phyloP scores from a whole-genome alignment of 768 basidiomycete genomes.

The Calocybe indica region DNA sequence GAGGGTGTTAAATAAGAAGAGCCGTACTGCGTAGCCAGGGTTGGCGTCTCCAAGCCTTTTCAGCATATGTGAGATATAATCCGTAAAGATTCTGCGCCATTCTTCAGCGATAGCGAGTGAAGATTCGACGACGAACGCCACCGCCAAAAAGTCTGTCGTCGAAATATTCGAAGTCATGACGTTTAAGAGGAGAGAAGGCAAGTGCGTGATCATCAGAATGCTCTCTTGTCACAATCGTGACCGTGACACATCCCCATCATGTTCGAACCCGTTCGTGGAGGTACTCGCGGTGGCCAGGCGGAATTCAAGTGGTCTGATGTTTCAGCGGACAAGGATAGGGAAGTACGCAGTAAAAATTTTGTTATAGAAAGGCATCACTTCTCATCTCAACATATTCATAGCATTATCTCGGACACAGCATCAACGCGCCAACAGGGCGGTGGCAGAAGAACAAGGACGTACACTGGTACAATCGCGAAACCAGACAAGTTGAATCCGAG shows the following conservation, averaged over 20 bases:
- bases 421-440: slow-evolving; percentile 91
- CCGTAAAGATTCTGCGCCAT: slow-evolving; percentile 40
- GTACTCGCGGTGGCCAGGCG: slow-evolving; percentile 87
- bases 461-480: slow-evolving; percentile 88
- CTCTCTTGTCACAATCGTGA: background rate
- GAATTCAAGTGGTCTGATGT: slow-evolving; percentile 92
- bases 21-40: slow-evolving; percentile 29
- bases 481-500: slow-evolving; percentile 33
- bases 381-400: slow-evolving; percentile 23
- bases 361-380: background rate
- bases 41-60: slow-evolving; percentile 44
- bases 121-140: slow-evolving; percentile 58
- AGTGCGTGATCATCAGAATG: too few relatives aligned
- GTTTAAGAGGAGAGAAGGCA: too few relatives aligned
- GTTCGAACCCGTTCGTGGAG: slow-evolving; percentile 84
- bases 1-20: background rate
- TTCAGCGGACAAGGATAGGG: slow-evolving; percentile 88
- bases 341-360: slow-evolving; percentile 40
- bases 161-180: too few relatives aligned
- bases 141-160: slow-evolving; percentile 27
- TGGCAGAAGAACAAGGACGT: slow-evolving; percentile 99
- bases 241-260: slow-evolving; percentile 25
- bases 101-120: slow-evolving; percentile 48
- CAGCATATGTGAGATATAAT: slow-evolving; percentile 47
- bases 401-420: slow-evolving; percentile 93